These are phyloP conservation scores for Basidiobolus meristosporus DNA, from an alignment of 371 early-diverging fungal genomes.

Conservation along the genomic window DNA sequence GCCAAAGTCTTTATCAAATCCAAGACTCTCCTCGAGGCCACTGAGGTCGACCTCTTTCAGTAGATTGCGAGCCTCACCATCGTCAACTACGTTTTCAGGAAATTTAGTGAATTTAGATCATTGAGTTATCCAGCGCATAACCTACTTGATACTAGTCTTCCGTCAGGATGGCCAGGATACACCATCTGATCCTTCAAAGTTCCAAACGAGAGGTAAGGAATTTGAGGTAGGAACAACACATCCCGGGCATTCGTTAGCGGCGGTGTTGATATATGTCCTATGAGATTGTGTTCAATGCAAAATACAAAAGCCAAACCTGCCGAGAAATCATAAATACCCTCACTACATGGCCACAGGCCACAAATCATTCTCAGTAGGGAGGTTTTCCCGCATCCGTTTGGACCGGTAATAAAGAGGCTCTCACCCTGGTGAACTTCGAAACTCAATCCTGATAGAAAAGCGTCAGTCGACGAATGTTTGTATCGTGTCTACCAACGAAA, in stretches of 20 bases:
- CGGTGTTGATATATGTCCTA: constrained; percentile 8
- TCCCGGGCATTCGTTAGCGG: constrained; percentile 8
- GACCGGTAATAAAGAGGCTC: constrained; percentile 43
- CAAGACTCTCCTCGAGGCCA: constrained; percentile 19
- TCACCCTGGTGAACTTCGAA: constrained; percentile 22
- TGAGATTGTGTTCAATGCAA: too few relatives aligned
- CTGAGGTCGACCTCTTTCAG: constrained; percentile 24
- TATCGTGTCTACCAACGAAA: constrained; percentile 11
- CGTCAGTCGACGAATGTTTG: constrained; percentile 12
- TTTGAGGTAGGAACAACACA: constrained; percentile 45
- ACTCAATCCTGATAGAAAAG: constrained; percentile 21
- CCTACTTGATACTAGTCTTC: too few relatives aligned
- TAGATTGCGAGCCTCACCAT: constrained; percentile 18
- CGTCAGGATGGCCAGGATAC: constrained; percentile 12
- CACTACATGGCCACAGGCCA: constrained; percentile 40
- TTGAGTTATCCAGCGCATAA: too few relatives aligned
- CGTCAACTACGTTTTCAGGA: constrained; percentile 12
- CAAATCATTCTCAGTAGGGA: constrained; percentile 49
- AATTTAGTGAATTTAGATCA: not conserved
- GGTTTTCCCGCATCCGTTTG: constrained; percentile 47
- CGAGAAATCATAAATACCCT: too few relatives aligned
- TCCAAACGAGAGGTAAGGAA: constrained; percentile 41
- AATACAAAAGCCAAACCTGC: too few relatives aligned
- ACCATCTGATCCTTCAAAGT: constrained; percentile 49
- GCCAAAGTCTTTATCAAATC: constrained; percentile 23